Conservation (phyloP, 129 eudicot genomes). For the carrot (Daucus carota) region DH1_v3.0 NC_030382.2:38351001-38351500, state of each 20-base stretch:
- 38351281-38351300: not conserved
- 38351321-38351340: not conserved
- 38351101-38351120: no score
- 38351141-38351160: no score
- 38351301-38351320: not conserved
- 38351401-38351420: not conserved
- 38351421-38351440: no score
- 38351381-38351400: not conserved
- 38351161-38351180: no score
- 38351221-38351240: not conserved
- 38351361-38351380: not conserved
- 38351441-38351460: not conserved
- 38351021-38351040: not conserved
- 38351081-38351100: not conserved
- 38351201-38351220: not conserved
- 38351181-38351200: not conserved
- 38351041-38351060: not conserved
- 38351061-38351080: not conserved
- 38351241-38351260: not conserved
- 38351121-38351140: no score
- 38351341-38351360: not conserved
- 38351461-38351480: not conserved
- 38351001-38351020: not conserved
- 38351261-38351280: not conserved
- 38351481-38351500: slow-evolving; percentile 3